Evolutionary conservation across 1,139 yeast genomes (phyloP).

Genomic region (Zygosaccharomyces pseudobailii): DNA sequence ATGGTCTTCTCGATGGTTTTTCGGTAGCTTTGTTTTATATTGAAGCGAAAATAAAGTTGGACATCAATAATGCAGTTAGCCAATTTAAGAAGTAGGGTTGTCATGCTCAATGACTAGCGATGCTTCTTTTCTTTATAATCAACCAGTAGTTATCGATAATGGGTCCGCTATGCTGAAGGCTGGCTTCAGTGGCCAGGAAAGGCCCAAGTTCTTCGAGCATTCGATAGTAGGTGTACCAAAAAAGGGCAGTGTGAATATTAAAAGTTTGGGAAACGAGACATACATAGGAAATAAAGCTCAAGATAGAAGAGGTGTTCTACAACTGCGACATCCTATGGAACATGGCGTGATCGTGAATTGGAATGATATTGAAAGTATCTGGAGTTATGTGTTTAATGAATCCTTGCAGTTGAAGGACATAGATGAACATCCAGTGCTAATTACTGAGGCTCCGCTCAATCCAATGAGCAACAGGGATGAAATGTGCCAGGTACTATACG

Average conservation of each 20-base stretch:
- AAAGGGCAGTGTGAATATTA: constrained; percentile 39
- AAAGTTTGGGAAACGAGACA: constrained; percentile 64
- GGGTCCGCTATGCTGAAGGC: constrained; percentile 89
- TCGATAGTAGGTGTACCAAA: constrained; percentile 51
- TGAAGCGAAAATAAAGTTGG: not conserved
- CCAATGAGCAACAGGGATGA: constrained; percentile 66
- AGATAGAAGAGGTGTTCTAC: constrained; percentile 66
- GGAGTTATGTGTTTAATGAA: constrained; percentile 60
- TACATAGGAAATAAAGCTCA: constrained; percentile 77
- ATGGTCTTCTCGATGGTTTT: not conserved
- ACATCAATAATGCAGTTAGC: not conserved
- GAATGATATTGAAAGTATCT: constrained; percentile 77
- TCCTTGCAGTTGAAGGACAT: constrained; percentile 59
- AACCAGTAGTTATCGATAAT: constrained; percentile 87
- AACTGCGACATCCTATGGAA: constrained; percentile 64
- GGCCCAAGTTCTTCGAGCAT: constrained; percentile 52
- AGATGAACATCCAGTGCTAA: constrained; percentile 82
- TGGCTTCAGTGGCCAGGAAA: constrained; percentile 91
- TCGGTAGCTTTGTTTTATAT: not conserved
- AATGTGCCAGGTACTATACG: constrained; percentile 76
- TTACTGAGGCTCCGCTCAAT: constrained; percentile 88
- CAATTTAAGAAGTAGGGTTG: not conserved
- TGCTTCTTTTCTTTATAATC: constrained; percentile 47
- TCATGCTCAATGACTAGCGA: constrained; percentile 1
- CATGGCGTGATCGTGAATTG: constrained; percentile 83